Base-by-base conservation (phyloP, 2,329 filamentous ascomycete species). In the Xylariomycetidae sp. region DNA sequence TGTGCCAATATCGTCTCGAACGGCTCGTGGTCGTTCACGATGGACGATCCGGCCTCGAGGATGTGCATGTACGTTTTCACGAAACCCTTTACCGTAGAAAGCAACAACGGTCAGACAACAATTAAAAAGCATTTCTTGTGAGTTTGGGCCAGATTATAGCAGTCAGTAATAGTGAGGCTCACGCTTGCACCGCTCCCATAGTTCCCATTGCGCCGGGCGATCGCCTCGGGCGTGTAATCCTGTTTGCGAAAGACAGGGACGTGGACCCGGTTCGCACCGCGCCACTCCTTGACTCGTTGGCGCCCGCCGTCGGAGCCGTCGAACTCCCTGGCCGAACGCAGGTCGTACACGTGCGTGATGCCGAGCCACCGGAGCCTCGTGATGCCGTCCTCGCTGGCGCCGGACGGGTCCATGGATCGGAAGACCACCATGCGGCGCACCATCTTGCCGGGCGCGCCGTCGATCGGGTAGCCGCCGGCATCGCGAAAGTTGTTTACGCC, bases 401-500 rank as follows among this genome's bases (percentile, higher is more conserved):
- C 61, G 13, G 70, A 72, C n/a, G 81, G 75, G 41, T 85, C 80
- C 4, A 78, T 82, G 31, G 77, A 78, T 35, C 85, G 80, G 60
- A 76, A 88, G 37, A 83, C 61, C 22, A 77, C 50, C 22, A 67
- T 64, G 12, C 60, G 60, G n/a, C 70, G 68, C 38, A 83, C 51
- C 33, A 51, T 58, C 49, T 53, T 59, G 31, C 38, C 52, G 6
- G 55, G 49, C 10, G 48, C 37, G 4, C 43, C 45, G 13, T 58
- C 38, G 30, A 73, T 50, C 6, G 67, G 59, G 42, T 77, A 74
- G 25, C 76, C 76, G 38, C 79, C 80, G 18, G 81, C 61, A 50
- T 83, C 80, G 30, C 82, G 71, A 51, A 85, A 78, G 58, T 86
- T 85, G 40, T 63, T 65, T 26, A 85, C 66, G 20, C 80, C 80